Base-by-base conservation (phyloP, 2,329 filamentous ascomycete genomes). In the Biscogniauxia sp. region DNA sequence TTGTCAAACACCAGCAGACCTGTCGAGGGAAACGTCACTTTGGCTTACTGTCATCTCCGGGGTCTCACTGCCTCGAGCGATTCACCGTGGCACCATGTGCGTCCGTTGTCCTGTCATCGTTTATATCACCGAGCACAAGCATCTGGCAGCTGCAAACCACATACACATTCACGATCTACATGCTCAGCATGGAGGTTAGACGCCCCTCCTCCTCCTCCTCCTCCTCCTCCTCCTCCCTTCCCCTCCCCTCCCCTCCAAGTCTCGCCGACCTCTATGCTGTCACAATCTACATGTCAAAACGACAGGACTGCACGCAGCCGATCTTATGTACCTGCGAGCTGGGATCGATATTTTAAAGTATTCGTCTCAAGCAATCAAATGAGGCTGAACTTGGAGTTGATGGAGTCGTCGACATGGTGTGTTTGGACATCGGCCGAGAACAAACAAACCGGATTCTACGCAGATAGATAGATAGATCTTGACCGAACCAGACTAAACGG, bases 21-120 rank as follows among this genome's bases (percentile, higher is more conserved):
- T n/a, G 23, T 57, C 11, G 55, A 61, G 54, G 56, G 55, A 61
- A 52, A 57, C 56, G 51, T 64, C 58, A 57, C 61, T 64, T 7
- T 56, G 64, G 59, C 32, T 45, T 37, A 57, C 60, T 60, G 58
- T 61, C 65, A 67, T 61, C 61, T 66, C 60, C 58, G 61, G 62
- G 15, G 56, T 60, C 59, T 59, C 61, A 62, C 60, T 60, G 56
- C 62, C 59, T 65, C 59, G 61, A 62, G 53, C 7, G n/a, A 17
- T 52, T 41, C 25, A 37, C 20, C 3, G 45, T 57, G n/a, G 20
- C 25, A 57, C 49, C 17, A 20, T 26, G 19, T 20, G 51, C 23
- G 7, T 17, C 20, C 51, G 23, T 52, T 52, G 51, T 20, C 51
- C 51, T 52, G 51, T 52, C 51, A 52, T 52, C 37, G 37, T 45